Evolutionary conservation across 2,329 filamentous ascomycete genomes (phyloP).

Genomic region (Drechslerella coelobrocha): DNA sequence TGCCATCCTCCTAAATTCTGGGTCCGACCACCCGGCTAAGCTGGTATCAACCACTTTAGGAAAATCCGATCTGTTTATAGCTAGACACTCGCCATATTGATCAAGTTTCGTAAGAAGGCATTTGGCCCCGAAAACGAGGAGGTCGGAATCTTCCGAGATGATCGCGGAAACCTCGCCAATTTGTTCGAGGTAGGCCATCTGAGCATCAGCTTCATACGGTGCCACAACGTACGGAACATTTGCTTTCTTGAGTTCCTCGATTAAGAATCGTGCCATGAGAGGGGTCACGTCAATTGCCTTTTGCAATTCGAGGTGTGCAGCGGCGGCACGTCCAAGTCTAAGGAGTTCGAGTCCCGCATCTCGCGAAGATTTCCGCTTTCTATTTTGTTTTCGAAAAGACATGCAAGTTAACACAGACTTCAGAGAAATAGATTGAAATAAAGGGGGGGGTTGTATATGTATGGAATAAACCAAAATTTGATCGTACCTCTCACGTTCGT

Average conservation of each 20-base stretch:
- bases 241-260: slow-evolving; percentile 85
- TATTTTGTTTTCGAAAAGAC: background rate
- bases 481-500: slow-evolving; percentile 61
- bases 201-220: slow-evolving; percentile 96
- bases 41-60: slow-evolving; percentile 79
- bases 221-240: slow-evolving; percentile 88
- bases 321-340: slow-evolving; percentile 77
- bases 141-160: slow-evolving; percentile 92
- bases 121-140: slow-evolving; percentile 92
- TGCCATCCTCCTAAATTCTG: slow-evolving; percentile 91
- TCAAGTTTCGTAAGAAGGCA: slow-evolving; percentile 91
- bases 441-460: background rate
- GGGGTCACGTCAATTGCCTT: slow-evolving; percentile 96
- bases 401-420: background rate
- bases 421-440: background rate
- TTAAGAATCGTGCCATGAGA: slow-evolving; percentile 89
- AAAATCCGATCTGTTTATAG: slow-evolving; percentile 89
- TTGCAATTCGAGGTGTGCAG: slow-evolving; percentile 85
- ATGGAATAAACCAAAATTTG: background rate
- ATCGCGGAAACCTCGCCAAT: slow-evolving; percentile 85
- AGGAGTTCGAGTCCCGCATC: slow-evolving; percentile 78
- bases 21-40: slow-evolving; percentile 87
- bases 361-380: slow-evolving; percentile 55
- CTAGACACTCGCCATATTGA: slow-evolving; percentile 88
- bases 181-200: slow-evolving; percentile 90